Percentiles rank a stretch among this genome's conserved stretches.
Conservation (phyloP, 495 filamentous ascomycete species). For the Penicillium bovifimosum region DNA sequence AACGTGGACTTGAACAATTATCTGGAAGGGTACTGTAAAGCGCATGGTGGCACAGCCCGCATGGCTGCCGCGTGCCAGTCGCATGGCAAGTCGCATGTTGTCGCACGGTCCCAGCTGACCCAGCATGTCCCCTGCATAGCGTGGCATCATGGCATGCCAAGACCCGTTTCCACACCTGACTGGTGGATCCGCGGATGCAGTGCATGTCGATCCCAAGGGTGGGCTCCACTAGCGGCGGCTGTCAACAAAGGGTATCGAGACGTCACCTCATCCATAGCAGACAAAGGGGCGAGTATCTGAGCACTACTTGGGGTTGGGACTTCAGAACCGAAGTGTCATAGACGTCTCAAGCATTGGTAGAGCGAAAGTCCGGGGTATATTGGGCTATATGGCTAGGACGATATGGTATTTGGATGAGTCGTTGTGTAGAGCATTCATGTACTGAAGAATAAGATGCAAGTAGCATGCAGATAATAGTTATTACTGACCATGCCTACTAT, state of each 20-base stretch:
- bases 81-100: too few relatives aligned
- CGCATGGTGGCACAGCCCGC: slow-evolving; percentile 2
- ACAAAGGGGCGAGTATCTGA: neutral
- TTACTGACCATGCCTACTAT: neutral
- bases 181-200: neutral
- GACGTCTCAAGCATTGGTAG: too few relatives aligned
- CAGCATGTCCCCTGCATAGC: neutral
- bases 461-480: neutral
- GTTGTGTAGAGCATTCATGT: neutral
- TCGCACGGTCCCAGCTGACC: neutral
- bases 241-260: slow-evolving; percentile 6
- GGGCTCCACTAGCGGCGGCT: neutral
- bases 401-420: neutral
- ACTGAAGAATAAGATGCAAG: neutral
- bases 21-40: too few relatives aligned
- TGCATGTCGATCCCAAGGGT: slow-evolving; percentile 1
- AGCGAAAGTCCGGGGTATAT: too few relatives aligned
- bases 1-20: too few relatives aligned
- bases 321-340: neutral
- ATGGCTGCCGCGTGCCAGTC: too few relatives aligned
- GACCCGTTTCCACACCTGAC: neutral
- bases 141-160: slow-evolving; percentile 1
- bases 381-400: too few relatives aligned
- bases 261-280: slow-evolving; percentile 2
- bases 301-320: neutral